phyloP scores from a whole-genome alignment of 1,284 basidiomycete species.

The Tilletia setariae region DNA sequence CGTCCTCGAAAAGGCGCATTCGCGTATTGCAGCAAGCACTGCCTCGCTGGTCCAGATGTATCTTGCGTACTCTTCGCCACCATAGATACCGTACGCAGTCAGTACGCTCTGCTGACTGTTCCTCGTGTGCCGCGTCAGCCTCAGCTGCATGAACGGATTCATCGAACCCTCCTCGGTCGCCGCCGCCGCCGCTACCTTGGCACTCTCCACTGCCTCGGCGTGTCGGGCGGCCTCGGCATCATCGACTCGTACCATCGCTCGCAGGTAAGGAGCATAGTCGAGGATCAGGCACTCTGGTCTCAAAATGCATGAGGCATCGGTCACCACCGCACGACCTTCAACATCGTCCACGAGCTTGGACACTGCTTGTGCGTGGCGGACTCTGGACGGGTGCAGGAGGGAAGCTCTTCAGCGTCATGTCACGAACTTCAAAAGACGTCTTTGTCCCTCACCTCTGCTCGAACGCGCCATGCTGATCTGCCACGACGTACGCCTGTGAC shows the following conservation, averaged over 20 bases:
- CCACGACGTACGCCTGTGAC: not conserved
- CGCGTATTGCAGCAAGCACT: not conserved
- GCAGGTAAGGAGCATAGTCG: constrained; percentile 71
- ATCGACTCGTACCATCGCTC: constrained; percentile 68
- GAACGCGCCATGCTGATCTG: too few relatives aligned
- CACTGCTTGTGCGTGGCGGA: constrained; percentile 12
- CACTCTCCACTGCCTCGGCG: constrained; percentile 22
- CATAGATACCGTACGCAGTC: not conserved
- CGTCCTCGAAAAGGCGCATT: not conserved
- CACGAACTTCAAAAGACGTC: too few relatives aligned
- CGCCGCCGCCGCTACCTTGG: not conserved
- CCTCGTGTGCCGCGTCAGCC: not conserved
- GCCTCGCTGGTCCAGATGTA: not conserved
- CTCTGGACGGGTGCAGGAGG: too few relatives aligned
- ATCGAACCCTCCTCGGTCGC: not conserved
- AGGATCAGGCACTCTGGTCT: constrained; percentile 56
- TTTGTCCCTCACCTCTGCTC: too few relatives aligned
- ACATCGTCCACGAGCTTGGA: constrained; percentile 17
- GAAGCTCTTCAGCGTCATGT: too few relatives aligned
- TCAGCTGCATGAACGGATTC: not conserved
- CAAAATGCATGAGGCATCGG: constrained; percentile 4
- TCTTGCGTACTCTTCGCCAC: not conserved
- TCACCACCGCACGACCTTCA: constrained; percentile 18
- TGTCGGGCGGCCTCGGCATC: constrained; percentile 58
- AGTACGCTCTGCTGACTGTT: constrained; percentile 7